Conservation (phyloP, 331 rosid genomes). For the Saraca asoca region DNA sequence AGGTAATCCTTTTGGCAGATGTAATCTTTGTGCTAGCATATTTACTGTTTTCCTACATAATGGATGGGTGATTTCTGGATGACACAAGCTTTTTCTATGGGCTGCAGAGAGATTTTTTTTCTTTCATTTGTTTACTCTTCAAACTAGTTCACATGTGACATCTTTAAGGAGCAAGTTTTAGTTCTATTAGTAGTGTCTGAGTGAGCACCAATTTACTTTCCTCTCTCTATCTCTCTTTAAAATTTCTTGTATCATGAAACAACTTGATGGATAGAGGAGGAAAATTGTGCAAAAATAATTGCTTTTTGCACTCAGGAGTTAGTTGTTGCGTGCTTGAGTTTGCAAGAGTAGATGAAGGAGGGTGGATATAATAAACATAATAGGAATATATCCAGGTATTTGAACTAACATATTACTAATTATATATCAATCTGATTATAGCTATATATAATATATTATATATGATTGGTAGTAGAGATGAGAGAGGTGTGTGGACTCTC, state of each 20-base stretch:
- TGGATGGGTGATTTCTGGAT: not conserved
- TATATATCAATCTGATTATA: too few species aligned
- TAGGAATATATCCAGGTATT: too few species aligned
- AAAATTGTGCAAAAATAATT: conserved; percentile 18
- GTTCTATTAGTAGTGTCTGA: not conserved
- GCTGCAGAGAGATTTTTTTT: not conserved
- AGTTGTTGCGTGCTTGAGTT: conserved; percentile 5
- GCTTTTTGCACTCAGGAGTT: conserved; percentile 3
- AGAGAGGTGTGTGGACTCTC: too few species aligned
- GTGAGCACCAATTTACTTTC: not conserved
- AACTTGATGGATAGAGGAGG: not conserved
- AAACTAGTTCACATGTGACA: conserved; percentile 3
- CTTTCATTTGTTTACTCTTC: not conserved
- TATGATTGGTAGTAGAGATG: too few species aligned
- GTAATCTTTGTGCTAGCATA: conserved; percentile 8
- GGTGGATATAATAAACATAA: not conserved
- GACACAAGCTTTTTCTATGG: not conserved
- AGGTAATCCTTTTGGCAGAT: conserved; percentile 51
- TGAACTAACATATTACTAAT: too few species aligned
- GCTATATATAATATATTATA: too few species aligned
- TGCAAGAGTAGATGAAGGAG: conserved; percentile 2
- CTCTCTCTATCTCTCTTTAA: not conserved
- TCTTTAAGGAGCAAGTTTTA: conserved; percentile 17
- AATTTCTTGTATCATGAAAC: not conserved
- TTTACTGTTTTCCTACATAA: not conserved